Percentiles rank a stretch among this genome's conserved stretches.
phyloP scores from a whole-genome alignment of 2,329 filamentous ascomycete species.

The Fusarium solani-melongenae region DNA sequence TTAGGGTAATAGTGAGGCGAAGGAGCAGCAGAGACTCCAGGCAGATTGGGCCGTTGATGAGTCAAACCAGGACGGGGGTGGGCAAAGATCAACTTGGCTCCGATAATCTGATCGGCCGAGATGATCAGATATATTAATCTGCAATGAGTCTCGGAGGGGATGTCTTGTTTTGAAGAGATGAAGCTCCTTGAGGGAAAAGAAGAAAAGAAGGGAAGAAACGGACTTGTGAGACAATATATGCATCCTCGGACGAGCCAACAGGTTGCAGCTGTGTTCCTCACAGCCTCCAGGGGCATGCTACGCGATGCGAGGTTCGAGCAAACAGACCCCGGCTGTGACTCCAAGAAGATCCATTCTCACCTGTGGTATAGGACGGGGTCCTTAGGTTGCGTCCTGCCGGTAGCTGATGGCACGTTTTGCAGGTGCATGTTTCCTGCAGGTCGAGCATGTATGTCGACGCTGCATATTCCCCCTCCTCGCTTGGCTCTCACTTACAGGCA shows the following conservation, averaged over 20 bases:
- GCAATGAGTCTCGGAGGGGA: not conserved
- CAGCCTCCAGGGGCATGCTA: not conserved
- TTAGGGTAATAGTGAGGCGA: not conserved
- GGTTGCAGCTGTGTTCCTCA: not conserved
- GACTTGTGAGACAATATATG: conserved; percentile 1
- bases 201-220: not conserved
- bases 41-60: not conserved
- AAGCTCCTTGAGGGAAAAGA: not conserved
- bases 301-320: not conserved
- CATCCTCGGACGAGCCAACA: not conserved
- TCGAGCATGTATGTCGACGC: not conserved
- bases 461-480: conserved; percentile 1
- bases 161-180: not conserved
- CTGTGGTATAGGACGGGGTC: not conserved
- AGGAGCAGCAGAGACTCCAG: not conserved
- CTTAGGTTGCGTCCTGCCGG: conserved; percentile 4
- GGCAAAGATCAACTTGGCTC: conserved; percentile 15
- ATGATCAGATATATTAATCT: conserved; percentile 2
- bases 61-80: not conserved
- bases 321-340: not conserved
- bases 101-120: not conserved
- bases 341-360: not conserved
- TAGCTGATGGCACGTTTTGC: conserved; percentile 2
- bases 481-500: not conserved
- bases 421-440: conserved; percentile 1